phyloP scores from a whole-genome alignment of 805 yeast species.

The Metschnikowia proteae region DNA sequence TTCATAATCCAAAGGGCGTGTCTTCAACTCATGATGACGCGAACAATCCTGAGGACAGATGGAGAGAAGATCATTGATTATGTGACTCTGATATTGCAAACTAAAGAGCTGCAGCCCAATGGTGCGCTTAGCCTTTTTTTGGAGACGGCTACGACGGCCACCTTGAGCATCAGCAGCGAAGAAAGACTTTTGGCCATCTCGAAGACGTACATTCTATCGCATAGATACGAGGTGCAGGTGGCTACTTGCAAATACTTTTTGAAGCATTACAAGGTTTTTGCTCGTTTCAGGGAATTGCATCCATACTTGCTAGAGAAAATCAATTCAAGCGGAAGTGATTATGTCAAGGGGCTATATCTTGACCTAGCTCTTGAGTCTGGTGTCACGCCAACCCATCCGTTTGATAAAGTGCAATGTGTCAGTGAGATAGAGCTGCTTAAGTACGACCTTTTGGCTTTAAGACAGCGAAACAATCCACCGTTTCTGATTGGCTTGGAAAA shows the following conservation, averaged over 20 bases:
- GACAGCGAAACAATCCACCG: not conserved
- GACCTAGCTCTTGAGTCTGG: not conserved
- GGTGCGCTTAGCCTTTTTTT: slow-evolving; percentile 32
- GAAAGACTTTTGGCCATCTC: not conserved
- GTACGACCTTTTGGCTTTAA: not conserved
- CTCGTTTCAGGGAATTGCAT: not conserved
- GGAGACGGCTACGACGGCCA: slow-evolving; percentile 21
- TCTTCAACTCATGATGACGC: slow-evolving; percentile 5
- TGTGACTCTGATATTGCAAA: not conserved
- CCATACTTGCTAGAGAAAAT: not conserved
- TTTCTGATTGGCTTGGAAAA: not conserved
- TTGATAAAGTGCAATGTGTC: not conserved
- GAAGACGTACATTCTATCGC: not conserved
- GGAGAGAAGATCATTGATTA: not conserved
- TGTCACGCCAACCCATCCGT: not conserved
- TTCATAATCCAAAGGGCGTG: slow-evolving; percentile 9
- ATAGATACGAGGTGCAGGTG: slow-evolving; percentile 7
- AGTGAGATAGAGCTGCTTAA: not conserved
- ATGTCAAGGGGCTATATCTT: not conserved
- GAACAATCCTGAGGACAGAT: not conserved
- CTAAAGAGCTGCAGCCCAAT: not conserved
- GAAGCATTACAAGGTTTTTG: not conserved
- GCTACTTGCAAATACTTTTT: slow-evolving; percentile 6
- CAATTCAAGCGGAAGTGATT: not conserved
- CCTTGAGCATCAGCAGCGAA: slow-evolving; percentile 16